A percentile compares a stretch with the other conserved stretches of the same genome.
Conservation (phyloP, 768 basidiomycete genomes). For the Pisolithus marmoratus region DNA sequence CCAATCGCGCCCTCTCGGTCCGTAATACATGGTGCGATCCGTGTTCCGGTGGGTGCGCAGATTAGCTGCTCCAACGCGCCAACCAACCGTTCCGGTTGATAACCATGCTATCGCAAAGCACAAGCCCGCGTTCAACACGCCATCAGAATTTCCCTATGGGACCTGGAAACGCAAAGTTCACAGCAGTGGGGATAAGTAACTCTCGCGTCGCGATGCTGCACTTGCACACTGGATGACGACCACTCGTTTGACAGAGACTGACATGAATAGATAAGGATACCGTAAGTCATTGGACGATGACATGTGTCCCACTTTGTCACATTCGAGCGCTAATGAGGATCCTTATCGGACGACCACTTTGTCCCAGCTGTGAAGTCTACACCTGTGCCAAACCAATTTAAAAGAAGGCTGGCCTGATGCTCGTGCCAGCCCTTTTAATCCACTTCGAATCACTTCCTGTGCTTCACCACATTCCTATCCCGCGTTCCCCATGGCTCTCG, state of each 20-base stretch:
- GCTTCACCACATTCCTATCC: background rate
- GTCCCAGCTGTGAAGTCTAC: background rate
- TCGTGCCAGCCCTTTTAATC: conserved; percentile 13
- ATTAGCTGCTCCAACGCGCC: no score
- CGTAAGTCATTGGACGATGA: conserved; percentile 7
- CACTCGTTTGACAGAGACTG: conserved; percentile 1
- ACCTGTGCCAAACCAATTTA: background rate
- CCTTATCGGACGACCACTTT: background rate
- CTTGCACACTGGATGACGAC: background rate
- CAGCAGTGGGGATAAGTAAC: background rate
- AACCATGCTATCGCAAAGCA: no score
- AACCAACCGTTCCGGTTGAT: no score
- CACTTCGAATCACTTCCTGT: background rate
- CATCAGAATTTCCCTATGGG: background rate
- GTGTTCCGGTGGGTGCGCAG: background rate
- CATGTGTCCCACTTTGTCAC: background rate
- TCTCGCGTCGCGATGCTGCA: background rate
- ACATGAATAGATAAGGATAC: conserved; percentile 14
- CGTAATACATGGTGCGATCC: background rate
- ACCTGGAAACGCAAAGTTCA: background rate
- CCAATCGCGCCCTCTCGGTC: background rate
- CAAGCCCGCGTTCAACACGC: no score
- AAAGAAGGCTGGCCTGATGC: background rate
- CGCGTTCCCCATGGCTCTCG: background rate
- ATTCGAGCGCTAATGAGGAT: background rate